A percentile compares a stretch with the other conserved stretches of the same genome.
phyloP scores from a whole-genome alignment of 441 rosid genomes.

The Pelargonium hybrid region DNA sequence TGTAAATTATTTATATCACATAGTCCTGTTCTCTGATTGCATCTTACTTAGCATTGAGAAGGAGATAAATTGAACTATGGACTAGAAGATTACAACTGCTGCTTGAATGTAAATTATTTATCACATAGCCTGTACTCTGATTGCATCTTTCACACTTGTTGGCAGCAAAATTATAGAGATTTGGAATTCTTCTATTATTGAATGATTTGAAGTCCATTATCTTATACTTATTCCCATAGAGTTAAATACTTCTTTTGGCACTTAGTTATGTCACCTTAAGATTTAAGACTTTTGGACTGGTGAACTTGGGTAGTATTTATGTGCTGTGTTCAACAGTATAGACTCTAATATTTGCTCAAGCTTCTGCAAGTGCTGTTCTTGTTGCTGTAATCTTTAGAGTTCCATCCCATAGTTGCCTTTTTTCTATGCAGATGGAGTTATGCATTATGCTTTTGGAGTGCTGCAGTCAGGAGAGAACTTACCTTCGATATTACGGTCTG shows the following conservation, averaged over 20 bases:
- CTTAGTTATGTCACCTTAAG: too few relatives aligned
- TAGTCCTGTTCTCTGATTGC: background rate
- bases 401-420: background rate
- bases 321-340: too few relatives aligned
- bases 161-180: background rate
- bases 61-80: background rate
- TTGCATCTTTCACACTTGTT: background rate
- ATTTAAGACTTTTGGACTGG: too few relatives aligned
- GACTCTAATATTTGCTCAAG: too few relatives aligned
- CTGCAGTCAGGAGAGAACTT: conserved; percentile 88
- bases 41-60: too few relatives aligned
- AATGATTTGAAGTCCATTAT: background rate
- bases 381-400: too few relatives aligned
- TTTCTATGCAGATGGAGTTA: conserved; percentile 62
- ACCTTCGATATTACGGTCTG: conserved; percentile 77
- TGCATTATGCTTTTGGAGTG: conserved; percentile 89
- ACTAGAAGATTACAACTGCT: background rate
- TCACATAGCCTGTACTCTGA: too few relatives aligned
- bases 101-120: too few relatives aligned
- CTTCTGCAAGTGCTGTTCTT: too few relatives aligned
- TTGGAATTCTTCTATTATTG: background rate
- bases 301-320: too few relatives aligned
- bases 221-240: too few relatives aligned
- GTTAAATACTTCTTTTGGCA: too few relatives aligned
- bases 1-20: background rate